Conservation (phyloP, 805 yeast genomes). For the Saccharomycopsis oosterbeekiorum region DNA sequence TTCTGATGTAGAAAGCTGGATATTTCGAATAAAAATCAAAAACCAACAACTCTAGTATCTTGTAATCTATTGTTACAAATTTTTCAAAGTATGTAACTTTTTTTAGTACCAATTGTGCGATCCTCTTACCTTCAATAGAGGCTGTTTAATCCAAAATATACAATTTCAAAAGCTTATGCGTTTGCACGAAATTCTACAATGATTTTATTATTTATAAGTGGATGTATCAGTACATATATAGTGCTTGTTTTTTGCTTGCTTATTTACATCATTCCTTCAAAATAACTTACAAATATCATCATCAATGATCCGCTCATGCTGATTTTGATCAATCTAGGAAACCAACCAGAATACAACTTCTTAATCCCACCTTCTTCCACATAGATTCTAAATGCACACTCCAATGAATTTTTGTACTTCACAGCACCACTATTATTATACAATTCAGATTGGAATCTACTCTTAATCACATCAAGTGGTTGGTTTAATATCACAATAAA, state of each 20-base stretch:
- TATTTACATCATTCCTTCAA: constrained; percentile 9
- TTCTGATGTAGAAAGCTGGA: too few relatives aligned
- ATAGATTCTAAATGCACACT: constrained; percentile 41
- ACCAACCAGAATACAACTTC: constrained; percentile 49
- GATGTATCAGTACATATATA: background rate
- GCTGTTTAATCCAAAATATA: too few relatives aligned
- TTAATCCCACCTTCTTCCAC: constrained; percentile 33
- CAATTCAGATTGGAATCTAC: constrained; percentile 62
- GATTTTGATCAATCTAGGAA: constrained; percentile 62
- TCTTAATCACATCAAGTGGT: constrained; percentile 80
- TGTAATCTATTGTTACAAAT: too few relatives aligned
- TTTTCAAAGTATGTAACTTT: too few relatives aligned
- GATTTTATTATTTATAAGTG: too few relatives aligned
- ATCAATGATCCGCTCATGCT: constrained; percentile 45
- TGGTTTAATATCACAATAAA: constrained; percentile 75
- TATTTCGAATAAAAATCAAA: too few relatives aligned
- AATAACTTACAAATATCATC: constrained; percentile 16
- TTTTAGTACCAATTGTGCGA: too few relatives aligned
- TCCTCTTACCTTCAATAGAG: too few relatives aligned
- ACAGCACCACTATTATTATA: constrained; percentile 30
- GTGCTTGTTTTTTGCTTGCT: background rate
- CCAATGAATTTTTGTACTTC: constrained; percentile 51
- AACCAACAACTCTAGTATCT: too few relatives aligned
- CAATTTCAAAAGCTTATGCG: too few relatives aligned
- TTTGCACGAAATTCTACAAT: too few relatives aligned